These are phyloP conservation scores for Blastomyces silverae DNA, from an alignment of 2,329 filamentous ascomycete genomes.

Conservation along the genomic window DNA sequence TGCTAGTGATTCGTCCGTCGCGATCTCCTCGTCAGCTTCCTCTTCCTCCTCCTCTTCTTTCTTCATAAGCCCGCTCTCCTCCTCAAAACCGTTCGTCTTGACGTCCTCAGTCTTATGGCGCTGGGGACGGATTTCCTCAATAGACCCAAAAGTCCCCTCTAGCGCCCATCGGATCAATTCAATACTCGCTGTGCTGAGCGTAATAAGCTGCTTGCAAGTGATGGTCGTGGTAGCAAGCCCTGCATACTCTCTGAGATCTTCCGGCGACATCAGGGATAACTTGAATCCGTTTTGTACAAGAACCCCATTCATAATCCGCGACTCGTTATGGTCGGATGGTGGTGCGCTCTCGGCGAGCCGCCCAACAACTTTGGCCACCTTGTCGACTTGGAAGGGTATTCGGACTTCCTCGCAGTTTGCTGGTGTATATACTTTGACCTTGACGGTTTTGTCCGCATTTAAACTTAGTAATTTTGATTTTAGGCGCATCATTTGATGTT, in stretches of 20 bases:
- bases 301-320: conserved; percentile 72
- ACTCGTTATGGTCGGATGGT: conserved; percentile 43
- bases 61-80: conserved; percentile 10
- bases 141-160: conserved; percentile 84
- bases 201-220: conserved; percentile 83
- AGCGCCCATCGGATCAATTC: conserved; percentile 91
- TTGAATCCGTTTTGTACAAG: conserved; percentile 98
- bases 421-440: conserved; percentile 88
- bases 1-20: conserved; percentile 32
- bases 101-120: conserved; percentile 24
- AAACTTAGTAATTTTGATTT: conserved; percentile 93
- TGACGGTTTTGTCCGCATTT: conserved; percentile 70
- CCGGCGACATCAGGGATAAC: conserved; percentile 90
- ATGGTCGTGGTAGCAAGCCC: conserved; percentile 95
- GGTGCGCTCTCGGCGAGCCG: conserved; percentile 78
- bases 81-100: conserved; percentile 19
- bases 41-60: conserved; percentile 42
- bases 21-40: conserved; percentile 43
- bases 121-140: conserved; percentile 50
- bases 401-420: conserved; percentile 91
- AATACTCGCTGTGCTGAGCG: conserved; percentile 76
- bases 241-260: conserved; percentile 91
- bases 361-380: conserved; percentile 91
- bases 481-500: conserved; percentile 95
- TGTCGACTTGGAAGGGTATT: conserved; percentile 93